These are phyloP conservation scores for Goffeauzyma gilvescens DNA, from an alignment of 768 basidiomycete genomes.

Conservation along the genomic window DNA sequence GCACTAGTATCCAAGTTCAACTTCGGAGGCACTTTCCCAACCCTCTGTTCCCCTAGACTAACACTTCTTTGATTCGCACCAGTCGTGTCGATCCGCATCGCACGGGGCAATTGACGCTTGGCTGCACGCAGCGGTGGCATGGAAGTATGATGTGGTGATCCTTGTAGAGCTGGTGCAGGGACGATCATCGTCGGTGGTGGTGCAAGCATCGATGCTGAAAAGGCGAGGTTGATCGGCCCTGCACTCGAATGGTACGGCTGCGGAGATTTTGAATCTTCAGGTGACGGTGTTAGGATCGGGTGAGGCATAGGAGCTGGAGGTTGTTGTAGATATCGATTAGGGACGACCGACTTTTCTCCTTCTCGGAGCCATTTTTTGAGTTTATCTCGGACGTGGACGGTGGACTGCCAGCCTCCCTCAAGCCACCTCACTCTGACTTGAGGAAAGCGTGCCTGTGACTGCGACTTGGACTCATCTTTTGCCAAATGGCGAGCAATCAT, in stretches of 20 bases:
- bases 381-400: neutral
- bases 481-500: slow-evolving; percentile 11
- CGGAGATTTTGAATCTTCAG: neutral
- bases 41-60: too few relatives aligned
- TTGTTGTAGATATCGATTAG: too few relatives aligned
- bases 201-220: too few relatives aligned
- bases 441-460: neutral
- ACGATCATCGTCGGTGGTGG: too few relatives aligned
- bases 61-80: too few relatives aligned
- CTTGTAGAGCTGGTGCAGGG: too few relatives aligned
- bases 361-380: neutral
- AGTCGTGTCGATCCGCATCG: slow-evolving; percentile 3
- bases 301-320: neutral
- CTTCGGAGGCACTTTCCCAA: neutral
- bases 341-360: neutral
- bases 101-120: slow-evolving; percentile 35
- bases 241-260: neutral
- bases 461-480: neutral
- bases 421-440: slow-evolving; percentile 12
- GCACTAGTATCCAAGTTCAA: neutral
- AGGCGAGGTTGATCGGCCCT: slow-evolving; percentile 4
- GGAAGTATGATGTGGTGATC: slow-evolving; percentile 19
- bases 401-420: slow-evolving; percentile 19
- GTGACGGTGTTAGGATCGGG: neutral
- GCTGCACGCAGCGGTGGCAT: slow-evolving; percentile 28